Percentiles rank a stretch among this genome's conserved stretches.
Conservation (phyloP, 2,329 filamentous ascomycete species). For the Zasmidium citrigriseum region DNA sequence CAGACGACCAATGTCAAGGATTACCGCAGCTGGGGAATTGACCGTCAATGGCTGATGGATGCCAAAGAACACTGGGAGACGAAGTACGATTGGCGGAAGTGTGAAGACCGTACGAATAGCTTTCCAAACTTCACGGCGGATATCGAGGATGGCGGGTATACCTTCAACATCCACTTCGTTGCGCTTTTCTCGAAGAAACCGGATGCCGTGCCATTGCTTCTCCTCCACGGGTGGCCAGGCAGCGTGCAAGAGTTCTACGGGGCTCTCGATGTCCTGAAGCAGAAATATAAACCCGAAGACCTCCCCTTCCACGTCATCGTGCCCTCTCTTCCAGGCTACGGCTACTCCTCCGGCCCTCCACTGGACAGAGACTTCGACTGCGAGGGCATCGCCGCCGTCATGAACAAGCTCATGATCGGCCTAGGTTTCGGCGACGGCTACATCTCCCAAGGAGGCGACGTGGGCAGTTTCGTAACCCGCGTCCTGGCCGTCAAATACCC, state of each 20-base stretch:
- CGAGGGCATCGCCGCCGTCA: conserved; percentile 44
- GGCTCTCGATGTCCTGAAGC: conserved; percentile 48
- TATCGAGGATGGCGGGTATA: conserved; percentile 41
- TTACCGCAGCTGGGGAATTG: conserved; percentile 44
- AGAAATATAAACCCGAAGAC: conserved; percentile 51
- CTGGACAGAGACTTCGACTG: conserved; percentile 46
- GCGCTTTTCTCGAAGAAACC: conserved; percentile 49
- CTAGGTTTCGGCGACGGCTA: conserved; percentile 57
- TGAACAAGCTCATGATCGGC: conserved; percentile 55
- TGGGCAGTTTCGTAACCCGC: conserved; percentile 50
- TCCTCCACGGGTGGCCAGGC: conserved; percentile 48
- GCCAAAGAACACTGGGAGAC: conserved; percentile 45
- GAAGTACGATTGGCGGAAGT: conserved; percentile 50
- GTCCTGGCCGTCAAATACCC: conserved; percentile 44
- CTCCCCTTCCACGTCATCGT: conserved; percentile 61
- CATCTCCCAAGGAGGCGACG: conserved; percentile 59
- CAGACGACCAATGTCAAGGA: conserved; percentile 39
- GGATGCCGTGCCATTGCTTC: conserved; percentile 53
- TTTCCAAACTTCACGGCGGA: conserved; percentile 52
- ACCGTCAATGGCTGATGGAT: conserved; percentile 47
- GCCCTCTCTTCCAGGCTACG: conserved; percentile 58
- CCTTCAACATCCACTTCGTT: conserved; percentile 53
- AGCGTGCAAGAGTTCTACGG: conserved; percentile 58
- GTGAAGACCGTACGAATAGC: conserved; percentile 48
- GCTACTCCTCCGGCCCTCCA: conserved; percentile 52